Conservation (phyloP, 139 green algal genomes). For the Trebouxia sp. region DNA sequence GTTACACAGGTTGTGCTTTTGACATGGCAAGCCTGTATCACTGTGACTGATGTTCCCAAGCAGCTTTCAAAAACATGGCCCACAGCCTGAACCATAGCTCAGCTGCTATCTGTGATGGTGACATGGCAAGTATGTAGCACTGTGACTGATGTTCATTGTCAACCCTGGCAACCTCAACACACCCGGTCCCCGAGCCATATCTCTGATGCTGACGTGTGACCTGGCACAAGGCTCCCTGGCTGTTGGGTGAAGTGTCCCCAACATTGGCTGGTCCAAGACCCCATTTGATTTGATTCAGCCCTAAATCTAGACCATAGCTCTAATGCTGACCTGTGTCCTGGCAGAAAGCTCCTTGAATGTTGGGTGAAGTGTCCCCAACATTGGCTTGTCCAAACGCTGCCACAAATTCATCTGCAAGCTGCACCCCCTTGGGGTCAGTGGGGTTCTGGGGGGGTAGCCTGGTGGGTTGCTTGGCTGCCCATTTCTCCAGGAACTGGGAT, state of each 20-base stretch:
- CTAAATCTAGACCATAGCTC: not conserved
- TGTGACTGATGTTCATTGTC: no score
- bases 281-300: not conserved
- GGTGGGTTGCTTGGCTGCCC: slow-evolving; percentile 18
- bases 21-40: no score
- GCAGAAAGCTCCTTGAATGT: slow-evolving; percentile 76
- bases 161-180: no score
- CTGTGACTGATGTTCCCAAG: no score
- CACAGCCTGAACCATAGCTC: no score
- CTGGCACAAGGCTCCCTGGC: not conserved
- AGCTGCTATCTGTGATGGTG: no score
- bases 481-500: slow-evolving; percentile 68
- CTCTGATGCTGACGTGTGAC: not conserved
- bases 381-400: slow-evolving; percentile 80
- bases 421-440: not conserved
- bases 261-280: slow-evolving; percentile 78
- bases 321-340: slow-evolving; percentile 66
- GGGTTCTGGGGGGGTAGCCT: no score
- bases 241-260: slow-evolving; percentile 61
- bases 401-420: slow-evolving; percentile 51
- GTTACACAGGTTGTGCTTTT: no score
- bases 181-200: no score
- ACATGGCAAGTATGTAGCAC: no score
- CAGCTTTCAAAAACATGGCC: no score
- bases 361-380: slow-evolving; percentile 81